Percentiles rank a stretch among this genome's conserved stretches.
These are phyloP conservation scores for Chrysopogon serrulatus DNA, from an alignment of 176 grass and related monocot species.

Conservation along the genomic window DNA sequence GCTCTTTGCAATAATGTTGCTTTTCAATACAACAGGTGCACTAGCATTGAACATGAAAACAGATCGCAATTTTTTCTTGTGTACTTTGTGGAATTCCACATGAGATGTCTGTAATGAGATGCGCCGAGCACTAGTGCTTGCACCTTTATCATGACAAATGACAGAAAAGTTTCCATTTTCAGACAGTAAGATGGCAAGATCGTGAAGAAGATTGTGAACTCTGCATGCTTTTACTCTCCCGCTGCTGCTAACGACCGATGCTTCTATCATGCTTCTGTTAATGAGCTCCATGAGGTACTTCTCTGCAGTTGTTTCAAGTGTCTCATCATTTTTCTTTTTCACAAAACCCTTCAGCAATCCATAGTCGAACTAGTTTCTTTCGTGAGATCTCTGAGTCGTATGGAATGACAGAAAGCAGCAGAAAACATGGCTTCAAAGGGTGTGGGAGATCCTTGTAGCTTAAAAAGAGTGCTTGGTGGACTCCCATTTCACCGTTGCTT, in stretches of 20 bases:
- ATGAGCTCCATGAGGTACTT: slow-evolving; percentile 52
- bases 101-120: slow-evolving; percentile 17
- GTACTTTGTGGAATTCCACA: slow-evolving; percentile 8
- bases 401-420: slow-evolving; percentile 40
- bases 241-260: neutral
- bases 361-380: slow-evolving; percentile 44
- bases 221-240: slow-evolving; percentile 32
- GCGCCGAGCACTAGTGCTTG: neutral
- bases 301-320: slow-evolving; percentile 41
- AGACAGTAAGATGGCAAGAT: slow-evolving; percentile 27
- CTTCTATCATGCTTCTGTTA: slow-evolving; percentile 34
- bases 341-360: slow-evolving; percentile 49
- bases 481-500: slow-evolving; percentile 8
- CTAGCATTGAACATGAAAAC: slow-evolving; percentile 30
- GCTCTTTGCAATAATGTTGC: slow-evolving; percentile 11
- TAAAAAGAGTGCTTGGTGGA: slow-evolving; percentile 21
- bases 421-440: slow-evolving; percentile 42
- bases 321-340: slow-evolving; percentile 25
- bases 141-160: neutral
- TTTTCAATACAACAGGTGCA: neutral
- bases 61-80: slow-evolving; percentile 28
- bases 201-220: slow-evolving; percentile 43
- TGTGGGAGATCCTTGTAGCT: slow-evolving; percentile 37
- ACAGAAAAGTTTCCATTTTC: slow-evolving; percentile 30
- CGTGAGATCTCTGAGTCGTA: slow-evolving; percentile 14